Evolutionary conservation across 1,284 basidiomycete species (phyloP).

Genomic region (Ganoderma sinense): DNA sequence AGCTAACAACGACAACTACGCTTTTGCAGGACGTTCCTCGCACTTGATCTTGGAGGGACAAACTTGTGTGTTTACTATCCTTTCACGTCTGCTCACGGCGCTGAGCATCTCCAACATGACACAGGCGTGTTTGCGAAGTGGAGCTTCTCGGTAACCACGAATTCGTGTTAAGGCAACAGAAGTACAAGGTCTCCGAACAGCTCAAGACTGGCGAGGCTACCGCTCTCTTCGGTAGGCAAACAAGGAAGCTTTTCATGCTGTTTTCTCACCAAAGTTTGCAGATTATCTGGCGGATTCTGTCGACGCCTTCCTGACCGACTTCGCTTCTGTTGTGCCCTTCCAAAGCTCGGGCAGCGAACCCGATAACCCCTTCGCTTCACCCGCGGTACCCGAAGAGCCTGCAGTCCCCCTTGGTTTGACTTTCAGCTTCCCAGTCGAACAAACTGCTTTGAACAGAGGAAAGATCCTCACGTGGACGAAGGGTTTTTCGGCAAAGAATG

Average conservation of each 20-base stretch:
- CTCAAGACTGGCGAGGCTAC: constrained; percentile 90
- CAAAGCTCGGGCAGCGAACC: constrained; percentile 38
- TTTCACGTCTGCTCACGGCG: constrained; percentile 11
- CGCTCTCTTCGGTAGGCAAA: constrained; percentile 78
- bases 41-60: constrained; percentile 94
- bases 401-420: constrained; percentile 86
- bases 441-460: constrained; percentile 91
- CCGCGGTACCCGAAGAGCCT: constrained; percentile 23
- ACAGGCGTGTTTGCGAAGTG: constrained; percentile 93
- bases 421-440: constrained; percentile 98
- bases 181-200: constrained; percentile 91
- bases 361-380: constrained; percentile 33
- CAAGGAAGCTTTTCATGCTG: not conserved
- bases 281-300: constrained; percentile 98
- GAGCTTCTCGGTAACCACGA: constrained; percentile 88
- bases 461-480: constrained; percentile 98
- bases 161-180: constrained; percentile 91
- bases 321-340: constrained; percentile 39
- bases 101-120: not conserved
- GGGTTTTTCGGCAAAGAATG: constrained; percentile 91
- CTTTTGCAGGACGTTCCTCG: constrained; percentile 84
- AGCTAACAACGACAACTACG: not conserved
- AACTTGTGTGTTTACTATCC: constrained; percentile 74
- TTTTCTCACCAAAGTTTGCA: constrained; percentile 37
- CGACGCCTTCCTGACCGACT: constrained; percentile 89